phyloP scores from a whole-genome alignment of 148 eudicot genomes.

The Hydrangea macrophylla region DNA sequence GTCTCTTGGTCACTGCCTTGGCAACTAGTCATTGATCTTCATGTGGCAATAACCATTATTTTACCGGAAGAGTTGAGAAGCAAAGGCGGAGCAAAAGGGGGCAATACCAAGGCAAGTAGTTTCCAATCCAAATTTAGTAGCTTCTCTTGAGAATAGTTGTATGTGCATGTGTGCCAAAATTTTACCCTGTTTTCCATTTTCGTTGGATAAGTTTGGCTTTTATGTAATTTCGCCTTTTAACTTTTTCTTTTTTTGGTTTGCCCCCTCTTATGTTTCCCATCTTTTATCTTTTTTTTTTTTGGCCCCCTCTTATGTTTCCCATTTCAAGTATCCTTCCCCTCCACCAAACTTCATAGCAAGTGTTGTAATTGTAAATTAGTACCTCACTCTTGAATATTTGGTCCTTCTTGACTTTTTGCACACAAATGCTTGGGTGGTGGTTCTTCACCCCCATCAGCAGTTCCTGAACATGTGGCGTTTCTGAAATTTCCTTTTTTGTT shows the following conservation, averaged over 20 bases:
- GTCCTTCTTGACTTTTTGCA: too few species aligned
- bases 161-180: not conserved
- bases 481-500: too few species aligned
- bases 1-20: slow-evolving; percentile 80
- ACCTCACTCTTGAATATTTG: too few species aligned
- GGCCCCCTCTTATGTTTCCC: too few species aligned
- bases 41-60: not conserved
- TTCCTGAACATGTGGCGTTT: too few species aligned
- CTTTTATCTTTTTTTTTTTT: too few species aligned
- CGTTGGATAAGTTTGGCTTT: not conserved
- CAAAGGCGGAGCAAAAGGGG: slow-evolving; percentile 1
- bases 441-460: too few species aligned
- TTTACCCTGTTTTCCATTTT: not conserved
- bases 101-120: not conserved
- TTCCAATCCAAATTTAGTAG: not conserved
- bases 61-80: not conserved
- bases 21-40: slow-evolving; percentile 58
- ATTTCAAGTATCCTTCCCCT: too few species aligned
- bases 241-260: not conserved
- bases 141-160: not conserved
- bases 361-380: too few species aligned
- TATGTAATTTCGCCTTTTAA: not conserved
- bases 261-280: too few species aligned
- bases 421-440: too few species aligned
- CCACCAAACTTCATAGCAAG: too few species aligned